A percentile compares a stretch with the other conserved stretches of the same genome.
Evolutionary conservation across 2,329 filamentous ascomycete genomes (phyloP).

Genomic region (Huntiella decipiens): DNA sequence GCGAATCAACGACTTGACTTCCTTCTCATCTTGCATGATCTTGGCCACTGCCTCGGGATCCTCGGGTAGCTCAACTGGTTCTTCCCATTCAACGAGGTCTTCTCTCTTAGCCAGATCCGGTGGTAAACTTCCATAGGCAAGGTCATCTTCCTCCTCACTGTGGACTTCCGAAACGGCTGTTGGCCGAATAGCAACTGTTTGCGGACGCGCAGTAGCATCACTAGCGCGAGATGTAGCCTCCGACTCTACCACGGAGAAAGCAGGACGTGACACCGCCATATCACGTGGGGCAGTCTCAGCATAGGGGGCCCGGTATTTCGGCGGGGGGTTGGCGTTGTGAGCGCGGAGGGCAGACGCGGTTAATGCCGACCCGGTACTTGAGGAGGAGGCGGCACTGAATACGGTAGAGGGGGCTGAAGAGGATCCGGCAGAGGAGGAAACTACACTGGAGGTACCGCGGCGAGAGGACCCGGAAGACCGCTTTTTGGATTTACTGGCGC

Average conservation of each 20-base stretch:
- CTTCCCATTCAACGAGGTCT: slow-evolving; percentile 19
- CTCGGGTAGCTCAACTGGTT: background rate
- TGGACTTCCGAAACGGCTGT: slow-evolving; percentile 12
- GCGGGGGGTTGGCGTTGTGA: slow-evolving; percentile 22
- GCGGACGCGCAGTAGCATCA: background rate
- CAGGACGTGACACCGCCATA: slow-evolving; percentile 15
- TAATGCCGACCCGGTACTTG: slow-evolving; percentile 20
- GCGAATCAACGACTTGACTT: slow-evolving; percentile 40
- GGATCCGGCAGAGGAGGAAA: background rate
- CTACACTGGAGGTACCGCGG: slow-evolving; percentile 12
- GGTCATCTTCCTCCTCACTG: slow-evolving; percentile 64
- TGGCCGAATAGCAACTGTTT: background rate
- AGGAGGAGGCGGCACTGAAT: slow-evolving; percentile 12
- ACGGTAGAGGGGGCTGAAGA: slow-evolving; percentile 6
- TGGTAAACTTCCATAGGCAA: slow-evolving; percentile 74
- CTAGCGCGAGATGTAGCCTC: slow-evolving; percentile 17
- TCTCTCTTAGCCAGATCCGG: slow-evolving; percentile 39
- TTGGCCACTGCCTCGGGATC: slow-evolving; percentile 28
- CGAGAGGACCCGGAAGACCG: slow-evolving; percentile 8
- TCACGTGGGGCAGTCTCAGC: slow-evolving; percentile 22
- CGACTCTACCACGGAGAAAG: slow-evolving; percentile 18
- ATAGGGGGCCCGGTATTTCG: slow-evolving; percentile 20
- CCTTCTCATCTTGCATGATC: slow-evolving; percentile 31
- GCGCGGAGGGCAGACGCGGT: slow-evolving; percentile 34
- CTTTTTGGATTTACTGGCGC: slow-evolving; percentile 10